These are phyloP conservation scores for Moricandia moricandioides DNA, from an alignment of 345 rosid genomes.

Conservation along the genomic window DNA sequence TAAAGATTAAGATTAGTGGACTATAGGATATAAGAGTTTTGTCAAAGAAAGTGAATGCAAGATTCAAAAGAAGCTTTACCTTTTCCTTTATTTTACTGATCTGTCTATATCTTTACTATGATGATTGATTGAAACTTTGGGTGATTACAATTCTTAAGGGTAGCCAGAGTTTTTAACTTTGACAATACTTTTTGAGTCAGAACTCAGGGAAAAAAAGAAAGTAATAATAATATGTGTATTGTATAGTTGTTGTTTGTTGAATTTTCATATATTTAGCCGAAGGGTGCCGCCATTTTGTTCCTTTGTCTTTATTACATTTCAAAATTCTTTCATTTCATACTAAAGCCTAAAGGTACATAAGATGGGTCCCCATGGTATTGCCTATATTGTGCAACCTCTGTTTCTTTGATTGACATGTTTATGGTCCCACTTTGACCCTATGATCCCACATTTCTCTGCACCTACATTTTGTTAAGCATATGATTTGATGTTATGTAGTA, in stretches of 20 bases:
- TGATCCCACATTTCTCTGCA: slow-evolving; percentile 17
- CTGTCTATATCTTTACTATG: slow-evolving; percentile 37
- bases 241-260: slow-evolving; percentile 17
- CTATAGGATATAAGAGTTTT: slow-evolving; percentile 15
- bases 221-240: background rate
- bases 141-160: slow-evolving; percentile 15
- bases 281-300: slow-evolving; percentile 91
- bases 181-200: slow-evolving; percentile 36
- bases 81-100: slow-evolving; percentile 26
- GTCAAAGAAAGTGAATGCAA: slow-evolving; percentile 32
- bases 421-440: slow-evolving; percentile 41
- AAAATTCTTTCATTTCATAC: slow-evolving; percentile 36
- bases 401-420: slow-evolving; percentile 35
- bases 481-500: slow-evolving; percentile 28
- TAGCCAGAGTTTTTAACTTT: slow-evolving; percentile 27
- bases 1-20: slow-evolving; percentile 5
- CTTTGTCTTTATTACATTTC: slow-evolving; percentile 40
- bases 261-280: slow-evolving; percentile 31
- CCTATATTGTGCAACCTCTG: slow-evolving; percentile 43
- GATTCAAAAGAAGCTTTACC: slow-evolving; percentile 37
- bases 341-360: slow-evolving; percentile 37
- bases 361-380: slow-evolving; percentile 29
- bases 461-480: slow-evolving; percentile 7
- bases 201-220: background rate
- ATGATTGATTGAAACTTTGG: slow-evolving; percentile 47